Conservation (phyloP, 2,329 filamentous ascomycete species). For the Fusarium mexicanum region DNA sequence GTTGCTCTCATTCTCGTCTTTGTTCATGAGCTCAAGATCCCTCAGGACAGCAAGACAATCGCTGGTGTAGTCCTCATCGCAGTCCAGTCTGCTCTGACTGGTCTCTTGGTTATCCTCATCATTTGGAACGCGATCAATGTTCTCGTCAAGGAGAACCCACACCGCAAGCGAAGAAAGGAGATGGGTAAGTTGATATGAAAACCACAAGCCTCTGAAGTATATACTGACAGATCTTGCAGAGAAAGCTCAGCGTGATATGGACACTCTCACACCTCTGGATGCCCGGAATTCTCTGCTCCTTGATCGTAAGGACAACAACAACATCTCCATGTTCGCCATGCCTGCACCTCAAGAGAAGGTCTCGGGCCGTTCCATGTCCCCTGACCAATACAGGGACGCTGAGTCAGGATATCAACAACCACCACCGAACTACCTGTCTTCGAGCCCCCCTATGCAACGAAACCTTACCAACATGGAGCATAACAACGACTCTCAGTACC, state of each 20-base stretch:
- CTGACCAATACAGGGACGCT: conserved; percentile 47
- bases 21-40: conserved; percentile 89
- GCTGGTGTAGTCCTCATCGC: conserved; percentile 93
- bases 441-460: conserved; percentile 46
- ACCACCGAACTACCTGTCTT: conserved; percentile 36
- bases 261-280: conserved; percentile 86
- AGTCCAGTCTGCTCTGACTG: conserved; percentile 88
- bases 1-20: conserved; percentile 91
- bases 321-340: conserved; percentile 56
- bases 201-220: background rate
- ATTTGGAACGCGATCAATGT: conserved; percentile 86
- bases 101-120: conserved; percentile 85
- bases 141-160: conserved; percentile 88
- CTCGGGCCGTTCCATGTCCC: conserved; percentile 42
- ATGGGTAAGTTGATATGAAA: conserved; percentile 70
- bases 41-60: conserved; percentile 92
- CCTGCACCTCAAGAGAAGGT: conserved; percentile 53
- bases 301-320: conserved; percentile 57
- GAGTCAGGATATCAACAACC: conserved; percentile 36
- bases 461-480: conserved; percentile 51
- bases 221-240: conserved; percentile 61
- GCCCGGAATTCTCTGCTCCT: conserved; percentile 87
- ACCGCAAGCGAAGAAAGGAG: conserved; percentile 87
- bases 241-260: conserved; percentile 78
- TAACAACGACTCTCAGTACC: conserved; percentile 50